Conservation (phyloP, 2,329 filamentous ascomycete species). For the Aspergillus phoenicis region DNA sequence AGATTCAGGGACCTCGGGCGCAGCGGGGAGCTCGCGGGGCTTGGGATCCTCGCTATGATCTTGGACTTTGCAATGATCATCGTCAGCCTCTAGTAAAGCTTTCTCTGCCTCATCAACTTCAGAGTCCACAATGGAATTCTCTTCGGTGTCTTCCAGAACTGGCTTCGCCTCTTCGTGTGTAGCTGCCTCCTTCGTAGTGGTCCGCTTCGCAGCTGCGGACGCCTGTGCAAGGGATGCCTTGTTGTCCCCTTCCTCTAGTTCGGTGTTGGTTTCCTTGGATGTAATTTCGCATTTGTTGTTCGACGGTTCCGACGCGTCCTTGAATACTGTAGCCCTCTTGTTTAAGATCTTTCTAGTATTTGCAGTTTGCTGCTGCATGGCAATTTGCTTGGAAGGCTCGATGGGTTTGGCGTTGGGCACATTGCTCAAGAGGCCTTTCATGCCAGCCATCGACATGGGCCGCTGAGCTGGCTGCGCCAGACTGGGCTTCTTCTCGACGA, state of each 20-base stretch:
- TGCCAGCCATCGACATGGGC: conserved; percentile 47
- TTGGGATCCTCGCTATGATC: conserved; percentile 16
- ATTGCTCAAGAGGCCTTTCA: conserved; percentile 44
- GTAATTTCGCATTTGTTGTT: conserved; percentile 32
- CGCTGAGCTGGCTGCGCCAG: conserved; percentile 65
- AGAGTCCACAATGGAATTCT: conserved; percentile 24
- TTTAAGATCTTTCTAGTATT: conserved; percentile 51
- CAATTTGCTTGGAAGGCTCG: conserved; percentile 36
- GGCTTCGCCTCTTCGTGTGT: conserved; percentile 16
- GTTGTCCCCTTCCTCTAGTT: conserved; percentile 26
- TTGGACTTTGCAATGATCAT: conserved; percentile 31
- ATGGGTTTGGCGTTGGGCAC: conserved; percentile 34
- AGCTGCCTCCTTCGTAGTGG: conserved; percentile 15
- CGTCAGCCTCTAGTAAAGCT: conserved; percentile 28
- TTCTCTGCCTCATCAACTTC: conserved; percentile 34
- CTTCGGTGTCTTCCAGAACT: conserved; percentile 21
- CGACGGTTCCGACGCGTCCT: conserved; percentile 49
- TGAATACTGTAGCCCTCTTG: conserved; percentile 60
- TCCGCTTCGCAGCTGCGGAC: conserved; percentile 18
- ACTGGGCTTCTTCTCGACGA: conserved; percentile 48
- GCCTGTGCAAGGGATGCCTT: conserved; percentile 14
- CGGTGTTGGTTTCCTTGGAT: conserved; percentile 34
- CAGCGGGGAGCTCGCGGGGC: conserved; percentile 9
- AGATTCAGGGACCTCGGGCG: conserved; percentile 2
- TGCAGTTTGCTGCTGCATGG: conserved; percentile 34